Conservation (phyloP, 2,329 filamentous ascomycete species). For the Celoporthe dispersa region DNA sequence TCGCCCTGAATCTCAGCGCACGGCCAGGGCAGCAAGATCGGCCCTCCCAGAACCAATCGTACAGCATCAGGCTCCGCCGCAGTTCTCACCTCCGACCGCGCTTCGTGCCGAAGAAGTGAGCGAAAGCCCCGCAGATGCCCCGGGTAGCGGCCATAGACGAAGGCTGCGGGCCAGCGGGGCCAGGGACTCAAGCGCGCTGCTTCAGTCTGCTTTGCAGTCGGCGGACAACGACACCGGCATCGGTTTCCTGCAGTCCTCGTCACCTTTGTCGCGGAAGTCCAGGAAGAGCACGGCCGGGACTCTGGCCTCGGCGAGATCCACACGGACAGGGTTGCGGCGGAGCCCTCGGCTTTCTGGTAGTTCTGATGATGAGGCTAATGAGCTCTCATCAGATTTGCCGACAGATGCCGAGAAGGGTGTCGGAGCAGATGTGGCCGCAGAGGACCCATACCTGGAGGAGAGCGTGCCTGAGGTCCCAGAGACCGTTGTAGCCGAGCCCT, state of each 20-base stretch:
- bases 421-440: neutral
- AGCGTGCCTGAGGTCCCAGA: slow-evolving; percentile 11
- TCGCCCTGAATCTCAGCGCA: slow-evolving; percentile 32
- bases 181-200: slow-evolving; percentile 46
- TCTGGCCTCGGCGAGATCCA: slow-evolving; percentile 39
- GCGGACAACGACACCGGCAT: slow-evolving; percentile 37
- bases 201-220: slow-evolving; percentile 42
- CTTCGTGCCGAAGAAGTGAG: slow-evolving; percentile 47
- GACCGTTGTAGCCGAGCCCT: slow-evolving; percentile 33
- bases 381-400: slow-evolving; percentile 36
- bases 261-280: slow-evolving; percentile 49
- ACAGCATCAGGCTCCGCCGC: slow-evolving; percentile 3
- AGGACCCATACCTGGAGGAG: slow-evolving; percentile 10
- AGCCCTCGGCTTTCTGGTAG: slow-evolving; percentile 21
- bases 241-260: slow-evolving; percentile 43
- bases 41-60: neutral
- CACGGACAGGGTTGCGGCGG: slow-evolving; percentile 33
- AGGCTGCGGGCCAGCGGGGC: slow-evolving; percentile 43
- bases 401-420: neutral
- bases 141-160: slow-evolving; percentile 58
- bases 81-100: slow-evolving; percentile 18
- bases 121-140: slow-evolving; percentile 59
- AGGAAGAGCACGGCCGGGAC: slow-evolving; percentile 40
- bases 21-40: slow-evolving; percentile 5
- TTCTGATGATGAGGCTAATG: slow-evolving; percentile 34